Evolutionary conservation across 495 filamentous ascomycete species (phyloP).

Genomic region (Penicillium coprophilum): DNA sequence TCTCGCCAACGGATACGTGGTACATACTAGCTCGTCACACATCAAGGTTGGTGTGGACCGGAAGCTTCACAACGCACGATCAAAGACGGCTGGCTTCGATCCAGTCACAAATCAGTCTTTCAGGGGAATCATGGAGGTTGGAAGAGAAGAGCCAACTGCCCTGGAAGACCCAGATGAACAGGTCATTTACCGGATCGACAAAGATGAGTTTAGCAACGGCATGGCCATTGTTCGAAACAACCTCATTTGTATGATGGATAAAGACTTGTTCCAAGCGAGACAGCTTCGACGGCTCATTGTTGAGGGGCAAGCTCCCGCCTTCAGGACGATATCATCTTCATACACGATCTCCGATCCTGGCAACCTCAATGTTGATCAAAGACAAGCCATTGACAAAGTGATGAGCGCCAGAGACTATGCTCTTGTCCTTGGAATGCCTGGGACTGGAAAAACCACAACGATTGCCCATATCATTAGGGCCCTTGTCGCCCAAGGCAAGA

Average conservation of each 20-base stretch:
- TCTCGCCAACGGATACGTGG: conserved; percentile 86
- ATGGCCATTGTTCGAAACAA: conserved; percentile 96
- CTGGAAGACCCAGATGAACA: conserved; percentile 54
- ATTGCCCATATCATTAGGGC: conserved; percentile 96
- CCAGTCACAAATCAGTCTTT: conserved; percentile 76
- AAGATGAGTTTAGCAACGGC: conserved; percentile 97
- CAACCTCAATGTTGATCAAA: conserved; percentile 82
- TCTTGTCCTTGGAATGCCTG: conserved; percentile 94
- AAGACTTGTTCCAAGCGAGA: conserved; percentile 67
- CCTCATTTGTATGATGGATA: conserved; percentile 85
- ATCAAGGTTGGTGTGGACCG: conserved; percentile 89
- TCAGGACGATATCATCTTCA: conserved; percentile 62
- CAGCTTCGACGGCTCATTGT: conserved; percentile 77
- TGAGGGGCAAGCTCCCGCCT: conserved; percentile 66
- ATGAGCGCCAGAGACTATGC: conserved; percentile 95
- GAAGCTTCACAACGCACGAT: conserved; percentile 78
- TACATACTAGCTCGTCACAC: conserved; percentile 64
- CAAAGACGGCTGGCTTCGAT: conserved; percentile 72
- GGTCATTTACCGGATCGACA: conserved; percentile 81
- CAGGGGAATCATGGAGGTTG: conserved; percentile 86
- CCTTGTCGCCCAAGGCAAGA: conserved; percentile 84
- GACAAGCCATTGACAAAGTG: conserved; percentile 81
- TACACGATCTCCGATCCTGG: conserved; percentile 52
- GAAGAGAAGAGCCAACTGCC: conserved; percentile 46
- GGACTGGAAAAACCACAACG: conserved; percentile 96